These are phyloP conservation scores for Agrocybe praecox DNA, from an alignment of 768 basidiomycete species.

Conservation along the genomic window DNA sequence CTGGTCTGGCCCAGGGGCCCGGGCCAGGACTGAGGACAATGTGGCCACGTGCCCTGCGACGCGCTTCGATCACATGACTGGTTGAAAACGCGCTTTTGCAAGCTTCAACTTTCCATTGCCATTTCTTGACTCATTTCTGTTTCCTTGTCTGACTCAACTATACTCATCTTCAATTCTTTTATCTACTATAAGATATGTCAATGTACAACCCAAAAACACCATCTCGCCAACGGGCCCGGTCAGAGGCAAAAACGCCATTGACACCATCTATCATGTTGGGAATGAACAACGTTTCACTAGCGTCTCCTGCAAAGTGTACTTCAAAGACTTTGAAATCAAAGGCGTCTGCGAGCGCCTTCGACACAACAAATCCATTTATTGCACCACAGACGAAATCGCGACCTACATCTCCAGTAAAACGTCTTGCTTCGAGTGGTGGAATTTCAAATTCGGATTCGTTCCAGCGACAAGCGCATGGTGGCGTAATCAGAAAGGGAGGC, in stretches of 20 bases:
- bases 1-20: too few relatives aligned
- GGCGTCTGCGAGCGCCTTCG: conserved; percentile 37
- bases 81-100: neutral
- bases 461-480: conserved; percentile 62
- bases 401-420: conserved; percentile 67
- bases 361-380: conserved; percentile 67
- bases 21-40: too few relatives aligned
- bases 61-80: neutral
- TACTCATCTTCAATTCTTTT: neutral
- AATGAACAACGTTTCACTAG: conserved; percentile 44
- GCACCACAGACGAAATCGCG: conserved; percentile 43
- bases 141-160: neutral
- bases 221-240: conserved; percentile 45
- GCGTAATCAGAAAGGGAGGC: conserved; percentile 78
- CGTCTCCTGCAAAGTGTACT: conserved; percentile 29
- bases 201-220: conserved; percentile 46
- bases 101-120: neutral
- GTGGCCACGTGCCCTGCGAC: neutral
- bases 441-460: conserved; percentile 56
- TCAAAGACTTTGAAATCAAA: conserved; percentile 31
- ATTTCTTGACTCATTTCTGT: neutral
- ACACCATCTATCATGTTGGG: conserved; percentile 48
- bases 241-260: conserved; percentile 52
- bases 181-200: neutral
- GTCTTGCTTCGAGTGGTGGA: conserved; percentile 42